Evolutionary conservation across 768 basidiomycete species (phyloP).

Genomic region (Leccinum subgranulosum): DNA sequence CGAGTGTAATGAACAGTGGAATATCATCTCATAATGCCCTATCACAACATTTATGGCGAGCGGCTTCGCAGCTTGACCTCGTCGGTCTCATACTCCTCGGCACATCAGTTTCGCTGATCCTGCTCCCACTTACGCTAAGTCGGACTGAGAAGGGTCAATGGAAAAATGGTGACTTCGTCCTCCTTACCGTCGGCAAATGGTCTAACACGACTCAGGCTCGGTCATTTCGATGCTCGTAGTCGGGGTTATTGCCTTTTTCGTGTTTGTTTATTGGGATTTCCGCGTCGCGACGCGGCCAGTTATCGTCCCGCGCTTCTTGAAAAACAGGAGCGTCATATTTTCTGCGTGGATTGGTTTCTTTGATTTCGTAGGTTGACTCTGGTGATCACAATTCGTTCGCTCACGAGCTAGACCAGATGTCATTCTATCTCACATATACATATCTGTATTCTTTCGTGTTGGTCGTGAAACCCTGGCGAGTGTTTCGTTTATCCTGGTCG

Average conservation of each 20-base stretch:
- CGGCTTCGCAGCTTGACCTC: constrained; percentile 41
- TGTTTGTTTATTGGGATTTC: constrained; percentile 46
- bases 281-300: constrained; percentile 56
- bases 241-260: constrained; percentile 42
- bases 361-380: constrained; percentile 44
- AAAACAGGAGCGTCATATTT: constrained; percentile 56
- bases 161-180: constrained; percentile 38
- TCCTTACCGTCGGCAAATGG: not conserved
- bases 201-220: constrained; percentile 34
- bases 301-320: constrained; percentile 55
- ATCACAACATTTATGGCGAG: constrained; percentile 12
- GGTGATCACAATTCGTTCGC: not conserved
- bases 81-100: constrained; percentile 52
- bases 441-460: constrained; percentile 71
- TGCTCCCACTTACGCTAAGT: constrained; percentile 54
- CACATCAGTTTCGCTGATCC: constrained; percentile 46
- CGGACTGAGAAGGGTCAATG: constrained; percentile 38
- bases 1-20: not conserved
- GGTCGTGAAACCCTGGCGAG: constrained; percentile 48
- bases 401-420: constrained; percentile 37
- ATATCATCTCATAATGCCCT: not conserved
- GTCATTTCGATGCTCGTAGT: constrained; percentile 52
- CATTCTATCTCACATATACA: constrained; percentile 66
- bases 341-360: constrained; percentile 61
- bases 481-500: not conserved